phyloP scores from a whole-genome alignment of 495 filamentous ascomycete genomes.

The Xylaria intraflava region DNA sequence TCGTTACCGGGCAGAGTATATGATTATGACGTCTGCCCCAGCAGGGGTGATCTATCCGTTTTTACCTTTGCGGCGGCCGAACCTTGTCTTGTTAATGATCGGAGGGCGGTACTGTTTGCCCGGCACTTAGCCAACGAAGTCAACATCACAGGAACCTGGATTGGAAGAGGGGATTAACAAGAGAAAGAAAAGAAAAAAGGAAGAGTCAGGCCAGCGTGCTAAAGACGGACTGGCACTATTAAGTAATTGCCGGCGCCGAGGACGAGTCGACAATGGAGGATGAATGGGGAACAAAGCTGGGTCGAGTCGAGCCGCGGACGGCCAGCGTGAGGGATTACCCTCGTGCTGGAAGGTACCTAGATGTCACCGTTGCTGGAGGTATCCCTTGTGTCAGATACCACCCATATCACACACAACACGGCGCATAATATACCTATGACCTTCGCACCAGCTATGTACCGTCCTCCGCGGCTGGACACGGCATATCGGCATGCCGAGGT shows the following conservation, averaged over 20 bases:
- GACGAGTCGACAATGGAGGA: slow-evolving; percentile 5
- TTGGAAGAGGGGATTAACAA: slow-evolving; percentile 11
- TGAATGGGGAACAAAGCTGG: slow-evolving; percentile 12
- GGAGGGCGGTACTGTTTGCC: slow-evolving; percentile 34
- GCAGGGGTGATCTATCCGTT: neutral
- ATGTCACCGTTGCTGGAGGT: too few species aligned
- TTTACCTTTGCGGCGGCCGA: slow-evolving; percentile 25
- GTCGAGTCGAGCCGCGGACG: slow-evolving; percentile 25
- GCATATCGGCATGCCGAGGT: slow-evolving; percentile 27
- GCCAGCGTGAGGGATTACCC: slow-evolving; percentile 9
- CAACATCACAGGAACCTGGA: slow-evolving; percentile 34
- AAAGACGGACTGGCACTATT: neutral
- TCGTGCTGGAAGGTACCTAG: too few species aligned
- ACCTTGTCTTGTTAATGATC: slow-evolving; percentile 26
- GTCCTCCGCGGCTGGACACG: too few species aligned
- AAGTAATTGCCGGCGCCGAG: slow-evolving; percentile 2
- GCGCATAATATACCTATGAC: too few species aligned
- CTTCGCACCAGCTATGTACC: too few species aligned
- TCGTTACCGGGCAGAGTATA: neutral
- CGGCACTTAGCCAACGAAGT: slow-evolving; percentile 39
- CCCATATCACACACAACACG: too few species aligned
- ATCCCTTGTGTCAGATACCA: too few species aligned
- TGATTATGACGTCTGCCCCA: neutral
- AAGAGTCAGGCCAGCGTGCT: too few species aligned
- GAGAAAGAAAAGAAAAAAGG: slow-evolving; percentile 12